phyloP scores from a whole-genome alignment of 257 asterid genomes.

The Leptodermis oblonga region DNA sequence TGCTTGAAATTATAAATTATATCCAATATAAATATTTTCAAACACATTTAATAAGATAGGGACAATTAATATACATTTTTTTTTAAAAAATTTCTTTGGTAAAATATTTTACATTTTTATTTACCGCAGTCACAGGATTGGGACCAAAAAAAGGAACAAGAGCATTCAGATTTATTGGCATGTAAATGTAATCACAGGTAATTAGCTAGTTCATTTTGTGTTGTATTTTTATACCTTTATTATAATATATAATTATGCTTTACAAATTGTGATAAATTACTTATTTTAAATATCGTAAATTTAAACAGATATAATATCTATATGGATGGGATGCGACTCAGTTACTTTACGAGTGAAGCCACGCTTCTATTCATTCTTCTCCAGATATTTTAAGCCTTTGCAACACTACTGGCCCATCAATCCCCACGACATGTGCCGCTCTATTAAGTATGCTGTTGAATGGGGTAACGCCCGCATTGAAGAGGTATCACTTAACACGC shows the following conservation, averaged over 20 bases:
- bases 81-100: not conserved
- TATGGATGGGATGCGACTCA: conserved; percentile 84
- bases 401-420: conserved; percentile 87
- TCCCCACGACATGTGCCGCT: conserved; percentile 58
- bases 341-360: conserved; percentile 55
- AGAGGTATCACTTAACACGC: too few species aligned
- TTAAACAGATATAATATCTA: conserved; percentile 68
- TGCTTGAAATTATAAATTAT: too few species aligned
- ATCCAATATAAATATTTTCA: too few species aligned
- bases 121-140: too few species aligned
- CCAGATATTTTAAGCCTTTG: conserved; percentile 72
- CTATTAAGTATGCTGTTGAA: conserved; percentile 76
- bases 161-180: too few species aligned
- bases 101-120: too few species aligned
- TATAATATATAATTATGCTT: too few species aligned
- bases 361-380: conserved; percentile 67
- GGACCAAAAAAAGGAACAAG: conserved; percentile 47
- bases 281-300: too few species aligned
- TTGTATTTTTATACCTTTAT: too few species aligned
- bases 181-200: conserved; percentile 80
- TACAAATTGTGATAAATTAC: too few species aligned
- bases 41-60: too few species aligned
- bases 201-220: not conserved
- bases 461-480: conserved; percentile 68
- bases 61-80: too few species aligned